Percentiles rank a stretch among this genome's conserved stretches.
These are phyloP conservation scores for Penicillium riverlandense DNA, from an alignment of 495 filamentous ascomycete species.

Conservation along the genomic window DNA sequence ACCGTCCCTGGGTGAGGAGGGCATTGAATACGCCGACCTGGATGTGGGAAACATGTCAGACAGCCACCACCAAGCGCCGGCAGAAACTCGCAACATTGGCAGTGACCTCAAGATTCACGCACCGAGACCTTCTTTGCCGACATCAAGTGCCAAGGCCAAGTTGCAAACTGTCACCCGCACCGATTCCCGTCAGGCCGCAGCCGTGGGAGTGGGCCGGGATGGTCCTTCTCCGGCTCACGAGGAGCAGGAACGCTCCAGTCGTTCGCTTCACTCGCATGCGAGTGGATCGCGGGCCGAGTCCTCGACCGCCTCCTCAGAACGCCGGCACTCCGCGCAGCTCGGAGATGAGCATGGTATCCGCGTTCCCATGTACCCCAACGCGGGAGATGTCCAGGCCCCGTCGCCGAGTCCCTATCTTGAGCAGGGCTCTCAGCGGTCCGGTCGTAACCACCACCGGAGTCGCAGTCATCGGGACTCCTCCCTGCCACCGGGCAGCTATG, in stretches of 20 bases:
- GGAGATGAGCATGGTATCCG: slow-evolving; percentile 81
- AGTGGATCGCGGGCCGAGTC: slow-evolving; percentile 47
- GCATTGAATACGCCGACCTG: slow-evolving; percentile 73
- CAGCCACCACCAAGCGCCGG: slow-evolving; percentile 35
- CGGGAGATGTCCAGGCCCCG: slow-evolving; percentile 94
- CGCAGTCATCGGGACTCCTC: slow-evolving; percentile 53
- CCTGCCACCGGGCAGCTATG: slow-evolving; percentile 71
- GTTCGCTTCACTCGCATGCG: slow-evolving; percentile 35
- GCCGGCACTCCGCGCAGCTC: slow-evolving; percentile 38
- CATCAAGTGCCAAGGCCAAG: slow-evolving; percentile 67
- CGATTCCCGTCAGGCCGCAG: slow-evolving; percentile 75
- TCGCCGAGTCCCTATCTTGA: slow-evolving; percentile 64
- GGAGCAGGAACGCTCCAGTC: slow-evolving; percentile 54
- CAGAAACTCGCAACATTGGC: slow-evolving; percentile 71
- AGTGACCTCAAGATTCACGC: slow-evolving; percentile 81
- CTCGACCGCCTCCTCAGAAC: slow-evolving; percentile 43
- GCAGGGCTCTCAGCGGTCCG: slow-evolving; percentile 45
- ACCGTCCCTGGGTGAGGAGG: slow-evolving; percentile 83
- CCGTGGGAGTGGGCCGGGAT: slow-evolving; percentile 70
- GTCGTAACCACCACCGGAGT: slow-evolving; percentile 61
- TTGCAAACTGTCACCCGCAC: slow-evolving; percentile 81
- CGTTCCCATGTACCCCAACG: slow-evolving; percentile 90
- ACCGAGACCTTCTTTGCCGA: slow-evolving; percentile 79
- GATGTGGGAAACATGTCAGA: slow-evolving; percentile 31
- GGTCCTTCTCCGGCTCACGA: slow-evolving; percentile 40